Evolutionary conservation across 176 grass and related monocot genomes (phyloP).

Genomic region (Thinopyrum elongatum): DNA sequence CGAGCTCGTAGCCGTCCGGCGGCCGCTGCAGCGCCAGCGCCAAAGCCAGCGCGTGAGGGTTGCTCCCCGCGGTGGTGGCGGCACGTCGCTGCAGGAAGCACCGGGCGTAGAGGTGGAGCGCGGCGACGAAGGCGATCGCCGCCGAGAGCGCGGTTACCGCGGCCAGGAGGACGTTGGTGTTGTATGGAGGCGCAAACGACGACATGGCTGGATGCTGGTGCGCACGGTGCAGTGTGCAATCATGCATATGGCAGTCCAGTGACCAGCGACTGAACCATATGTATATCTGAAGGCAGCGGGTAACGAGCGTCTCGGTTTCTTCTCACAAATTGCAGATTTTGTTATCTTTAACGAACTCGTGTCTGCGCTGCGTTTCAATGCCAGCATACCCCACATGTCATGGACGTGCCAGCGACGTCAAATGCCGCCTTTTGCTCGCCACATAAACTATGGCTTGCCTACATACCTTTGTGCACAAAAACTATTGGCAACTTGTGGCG

Average conservation of each 20-base stretch:
- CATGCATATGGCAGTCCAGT: background rate
- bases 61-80: background rate
- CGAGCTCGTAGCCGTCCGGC: slow-evolving; percentile 6
- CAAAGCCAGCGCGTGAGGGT: background rate
- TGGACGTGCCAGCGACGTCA: background rate
- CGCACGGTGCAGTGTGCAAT: background rate
- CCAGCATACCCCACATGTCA: background rate
- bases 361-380: background rate
- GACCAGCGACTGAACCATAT: background rate
- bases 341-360: background rate
- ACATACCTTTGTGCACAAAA: background rate
- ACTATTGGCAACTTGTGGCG: background rate
- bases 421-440: background rate
- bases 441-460: background rate
- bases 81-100: slow-evolving; percentile 21
- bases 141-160: slow-evolving; percentile 45
- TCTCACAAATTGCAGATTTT: background rate
- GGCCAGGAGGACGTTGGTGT: slow-evolving; percentile 29
- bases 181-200: background rate
- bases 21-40: background rate
- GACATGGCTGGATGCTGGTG: background rate
- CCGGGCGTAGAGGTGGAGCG: slow-evolving; percentile 49
- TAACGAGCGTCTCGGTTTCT: background rate
- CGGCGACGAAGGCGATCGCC: slow-evolving; percentile 41
- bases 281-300: background rate